phyloP scores from a whole-genome alignment of 164 flowering plant species.

The Chimonanthus praecox region DNA sequence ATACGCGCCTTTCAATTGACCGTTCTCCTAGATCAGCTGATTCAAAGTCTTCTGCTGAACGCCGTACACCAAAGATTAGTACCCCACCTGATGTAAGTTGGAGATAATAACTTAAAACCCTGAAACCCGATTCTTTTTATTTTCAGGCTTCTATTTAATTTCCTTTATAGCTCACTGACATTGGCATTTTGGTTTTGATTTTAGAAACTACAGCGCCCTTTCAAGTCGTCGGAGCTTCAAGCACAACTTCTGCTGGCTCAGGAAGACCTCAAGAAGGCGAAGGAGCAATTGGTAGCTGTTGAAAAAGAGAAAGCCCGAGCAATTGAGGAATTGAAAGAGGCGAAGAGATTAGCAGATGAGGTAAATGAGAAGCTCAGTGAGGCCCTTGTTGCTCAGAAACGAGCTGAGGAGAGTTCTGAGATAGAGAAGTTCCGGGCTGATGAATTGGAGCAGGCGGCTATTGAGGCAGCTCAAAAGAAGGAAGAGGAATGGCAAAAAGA shows the following conservation, averaged over 20 bases:
- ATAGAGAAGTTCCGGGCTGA: slow-evolving; percentile 89
- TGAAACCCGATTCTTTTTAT: not conserved
- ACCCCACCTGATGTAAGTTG: slow-evolving; percentile 64
- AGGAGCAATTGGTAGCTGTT: slow-evolving; percentile 48
- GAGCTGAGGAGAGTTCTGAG: slow-evolving; percentile 85
- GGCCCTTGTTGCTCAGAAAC: slow-evolving; percentile 78
- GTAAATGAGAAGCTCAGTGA: slow-evolving; percentile 74
- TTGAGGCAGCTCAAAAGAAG: slow-evolving; percentile 71
- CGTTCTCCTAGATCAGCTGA: slow-evolving; percentile 59
- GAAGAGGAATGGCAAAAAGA: slow-evolving; percentile 80
- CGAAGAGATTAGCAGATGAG: slow-evolving; percentile 60
- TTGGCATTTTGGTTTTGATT: slow-evolving; percentile 14
- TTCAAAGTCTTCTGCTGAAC: slow-evolving; percentile 42
- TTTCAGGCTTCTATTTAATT: not conserved
- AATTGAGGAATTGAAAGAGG: slow-evolving; percentile 67
- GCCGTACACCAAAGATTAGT: slow-evolving; percentile 43
- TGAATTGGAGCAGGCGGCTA: slow-evolving; percentile 80
- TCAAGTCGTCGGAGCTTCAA: slow-evolving; percentile 66
- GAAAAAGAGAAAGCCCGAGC: slow-evolving; percentile 71
- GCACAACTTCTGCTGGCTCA: slow-evolving; percentile 47
- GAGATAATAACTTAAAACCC: not conserved
- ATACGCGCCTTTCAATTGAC: slow-evolving; percentile 53
- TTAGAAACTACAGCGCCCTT: slow-evolving; percentile 55
- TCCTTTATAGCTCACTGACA: not conserved
- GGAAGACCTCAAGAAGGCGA: slow-evolving; percentile 80